Conservation (phyloP, 345 rosid species). For the Aquilaria yunnanensis region DNA sequence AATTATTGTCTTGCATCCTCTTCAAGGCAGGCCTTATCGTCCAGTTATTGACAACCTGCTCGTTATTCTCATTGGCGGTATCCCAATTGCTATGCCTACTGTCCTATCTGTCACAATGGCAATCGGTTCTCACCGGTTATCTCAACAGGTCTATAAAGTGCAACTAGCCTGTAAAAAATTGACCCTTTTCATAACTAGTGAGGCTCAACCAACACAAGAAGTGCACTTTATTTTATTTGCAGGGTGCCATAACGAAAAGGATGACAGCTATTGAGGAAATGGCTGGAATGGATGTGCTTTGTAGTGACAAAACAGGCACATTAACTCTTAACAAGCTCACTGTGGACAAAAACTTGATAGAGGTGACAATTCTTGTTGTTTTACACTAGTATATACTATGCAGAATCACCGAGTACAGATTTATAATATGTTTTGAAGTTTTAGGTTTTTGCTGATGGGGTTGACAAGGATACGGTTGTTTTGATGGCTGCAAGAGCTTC, state of each 20-base stretch:
- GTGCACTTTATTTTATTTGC: neutral
- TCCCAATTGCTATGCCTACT: conserved; percentile 94
- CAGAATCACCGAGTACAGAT: neutral
- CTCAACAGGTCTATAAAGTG: conserved; percentile 48
- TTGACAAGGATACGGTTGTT: conserved; percentile 63
- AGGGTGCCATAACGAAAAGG: conserved; percentile 90
- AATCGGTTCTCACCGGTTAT: conserved; percentile 71
- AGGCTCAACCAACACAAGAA: neutral
- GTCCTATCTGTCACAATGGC: conserved; percentile 96
- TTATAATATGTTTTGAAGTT: neutral
- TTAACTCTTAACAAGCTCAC: conserved; percentile 87
- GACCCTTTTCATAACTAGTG: neutral
- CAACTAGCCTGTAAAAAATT: neutral
- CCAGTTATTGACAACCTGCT: conserved; percentile 72
- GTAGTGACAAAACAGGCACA: conserved; percentile 93
- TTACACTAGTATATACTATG: too few relatives aligned
- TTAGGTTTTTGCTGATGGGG: conserved; percentile 48
- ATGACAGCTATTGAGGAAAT: conserved; percentile 96
- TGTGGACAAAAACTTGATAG: conserved; percentile 61
- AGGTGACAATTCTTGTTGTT: conserved; percentile 30
- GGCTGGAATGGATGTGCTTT: conserved; percentile 97
- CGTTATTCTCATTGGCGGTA: conserved; percentile 87
- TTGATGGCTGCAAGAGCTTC: conserved; percentile 91
- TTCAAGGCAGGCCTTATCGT: conserved; percentile 49
- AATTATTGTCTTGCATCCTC: conserved; percentile 44